Conservation (phyloP, 305 asterid genomes). For the Lippia alba region DNA sequence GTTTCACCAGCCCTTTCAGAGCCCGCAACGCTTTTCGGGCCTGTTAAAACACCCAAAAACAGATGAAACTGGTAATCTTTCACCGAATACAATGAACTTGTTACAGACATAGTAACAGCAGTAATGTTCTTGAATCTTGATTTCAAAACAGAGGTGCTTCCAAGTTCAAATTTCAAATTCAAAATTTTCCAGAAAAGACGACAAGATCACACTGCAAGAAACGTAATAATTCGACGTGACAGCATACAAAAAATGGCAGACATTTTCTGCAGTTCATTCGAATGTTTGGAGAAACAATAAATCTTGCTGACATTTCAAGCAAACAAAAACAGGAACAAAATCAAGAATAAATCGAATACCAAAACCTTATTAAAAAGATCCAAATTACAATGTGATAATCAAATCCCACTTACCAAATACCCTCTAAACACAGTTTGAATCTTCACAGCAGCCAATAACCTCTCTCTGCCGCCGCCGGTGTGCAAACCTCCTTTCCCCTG, state of each 20-base stretch:
- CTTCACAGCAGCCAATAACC: constrained; percentile 53
- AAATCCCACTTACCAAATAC: constrained; percentile 58
- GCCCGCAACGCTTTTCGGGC: constrained; percentile 94
- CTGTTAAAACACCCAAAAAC: constrained; percentile 41
- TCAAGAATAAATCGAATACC: background rate
- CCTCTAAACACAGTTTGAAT: constrained; percentile 82
- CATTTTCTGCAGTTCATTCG: constrained; percentile 26
- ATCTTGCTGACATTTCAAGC: constrained; percentile 47
- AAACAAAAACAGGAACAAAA: constrained; percentile 17
- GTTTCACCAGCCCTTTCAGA: constrained; percentile 81
- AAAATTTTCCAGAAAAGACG: constrained; percentile 31
- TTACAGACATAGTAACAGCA: constrained; percentile 17
- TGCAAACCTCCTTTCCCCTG: constrained; percentile 62
- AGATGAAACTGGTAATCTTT: constrained; percentile 26
- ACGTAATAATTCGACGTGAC: constrained; percentile 21
- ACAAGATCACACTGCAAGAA: constrained; percentile 22
- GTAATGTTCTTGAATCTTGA: background rate
- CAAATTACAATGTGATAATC: background rate
- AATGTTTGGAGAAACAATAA: constrained; percentile 30
- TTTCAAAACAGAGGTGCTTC: background rate
- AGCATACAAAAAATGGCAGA: constrained; percentile 5
- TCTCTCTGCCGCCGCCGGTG: constrained; percentile 58
- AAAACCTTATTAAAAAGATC: background rate
- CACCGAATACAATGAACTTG: background rate
- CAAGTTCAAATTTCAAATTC: constrained; percentile 42